Percentiles rank a stretch among this genome's conserved stretches.
Evolutionary conservation across 805 yeast species (phyloP).

Genomic region (Starmerella apicola): DNA sequence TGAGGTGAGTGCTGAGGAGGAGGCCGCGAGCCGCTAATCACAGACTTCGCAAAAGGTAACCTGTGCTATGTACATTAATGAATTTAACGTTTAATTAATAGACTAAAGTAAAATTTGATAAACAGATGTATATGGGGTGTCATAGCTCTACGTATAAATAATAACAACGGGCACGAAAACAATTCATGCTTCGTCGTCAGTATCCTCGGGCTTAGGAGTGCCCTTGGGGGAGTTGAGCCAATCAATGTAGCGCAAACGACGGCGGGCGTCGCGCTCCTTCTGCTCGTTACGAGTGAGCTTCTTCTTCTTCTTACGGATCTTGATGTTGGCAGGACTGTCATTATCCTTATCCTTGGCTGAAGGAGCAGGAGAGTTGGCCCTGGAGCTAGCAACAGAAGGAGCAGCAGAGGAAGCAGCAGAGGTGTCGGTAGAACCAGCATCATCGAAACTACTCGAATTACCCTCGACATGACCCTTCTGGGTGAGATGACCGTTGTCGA

Average conservation of each 20-base stretch:
- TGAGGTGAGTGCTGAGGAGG: conserved; percentile 48
- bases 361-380: conserved; percentile 14
- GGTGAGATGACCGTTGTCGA: conserved; percentile 80
- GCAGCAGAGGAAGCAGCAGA: conserved; percentile 39
- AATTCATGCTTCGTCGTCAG: conserved; percentile 96
- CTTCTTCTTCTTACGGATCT: conserved; percentile 87
- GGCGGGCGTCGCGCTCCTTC: conserved; percentile 81
- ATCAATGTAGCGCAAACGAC: conserved; percentile 84
- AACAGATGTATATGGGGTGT: no score
- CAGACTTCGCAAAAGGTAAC: no score
- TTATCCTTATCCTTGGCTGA: conserved; percentile 30
- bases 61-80: no score
- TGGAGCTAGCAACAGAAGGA: conserved; percentile 31
- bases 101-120: no score
- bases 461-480: conserved; percentile 64
- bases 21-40: conserved; percentile 25
- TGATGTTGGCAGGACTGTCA: conserved; percentile 91
- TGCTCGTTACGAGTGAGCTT: conserved; percentile 94
- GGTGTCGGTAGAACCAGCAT: conserved; percentile 38
- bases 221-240: conserved; percentile 97
- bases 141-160: no score
- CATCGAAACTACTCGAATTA: conserved; percentile 60
- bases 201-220: conserved; percentile 85
- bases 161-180: no score
- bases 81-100: no score